These are phyloP conservation scores for Litchi chinensis DNA, from an alignment of 345 rosid species.

Conservation along the genomic window DNA sequence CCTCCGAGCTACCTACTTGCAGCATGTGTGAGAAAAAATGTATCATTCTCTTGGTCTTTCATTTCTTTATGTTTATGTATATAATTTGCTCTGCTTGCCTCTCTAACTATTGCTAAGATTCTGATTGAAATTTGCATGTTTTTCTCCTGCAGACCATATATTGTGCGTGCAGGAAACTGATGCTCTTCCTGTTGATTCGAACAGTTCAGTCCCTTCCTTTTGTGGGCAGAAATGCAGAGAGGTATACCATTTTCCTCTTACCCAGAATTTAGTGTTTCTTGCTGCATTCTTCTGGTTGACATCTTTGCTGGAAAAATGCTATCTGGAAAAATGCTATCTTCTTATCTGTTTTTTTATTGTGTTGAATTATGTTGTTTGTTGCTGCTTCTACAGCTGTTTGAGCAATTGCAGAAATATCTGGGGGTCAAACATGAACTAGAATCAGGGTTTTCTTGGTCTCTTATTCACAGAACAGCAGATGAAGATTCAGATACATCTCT, in stretches of 20 bases:
- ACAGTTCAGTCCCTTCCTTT: slow-evolving; percentile 44
- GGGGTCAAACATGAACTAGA: slow-evolving; percentile 84
- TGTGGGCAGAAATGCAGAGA: slow-evolving; percentile 80
- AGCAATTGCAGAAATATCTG: slow-evolving; percentile 67
- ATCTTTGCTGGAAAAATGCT: not conserved
- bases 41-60: slow-evolving; percentile 32
- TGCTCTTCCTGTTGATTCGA: slow-evolving; percentile 39
- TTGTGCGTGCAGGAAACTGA: slow-evolving; percentile 58
- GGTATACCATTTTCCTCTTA: slow-evolving; percentile 44
- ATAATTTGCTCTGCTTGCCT: slow-evolving; percentile 9
- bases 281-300: not conserved
- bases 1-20: slow-evolving; percentile 43
- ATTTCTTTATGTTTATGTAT: slow-evolving; percentile 13
- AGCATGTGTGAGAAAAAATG: slow-evolving; percentile 86
- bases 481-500: slow-evolving; percentile 49
- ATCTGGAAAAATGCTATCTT: slow-evolving; percentile 4
- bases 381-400: slow-evolving; percentile 59
- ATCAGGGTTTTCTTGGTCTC: slow-evolving; percentile 85
- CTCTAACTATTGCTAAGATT: slow-evolving; percentile 12
- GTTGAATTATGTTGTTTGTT: slow-evolving; percentile 5
- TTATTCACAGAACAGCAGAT: slow-evolving; percentile 59
- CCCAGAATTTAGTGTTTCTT: not conserved
- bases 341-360: not conserved
- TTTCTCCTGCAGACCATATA: slow-evolving; percentile 62
- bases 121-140: slow-evolving; percentile 20